Evolutionary conservation across 495 filamentous ascomycete genomes (phyloP), one percentile per base, ranked within the genome.

Genomic region (Monascus purpureus): DNA sequence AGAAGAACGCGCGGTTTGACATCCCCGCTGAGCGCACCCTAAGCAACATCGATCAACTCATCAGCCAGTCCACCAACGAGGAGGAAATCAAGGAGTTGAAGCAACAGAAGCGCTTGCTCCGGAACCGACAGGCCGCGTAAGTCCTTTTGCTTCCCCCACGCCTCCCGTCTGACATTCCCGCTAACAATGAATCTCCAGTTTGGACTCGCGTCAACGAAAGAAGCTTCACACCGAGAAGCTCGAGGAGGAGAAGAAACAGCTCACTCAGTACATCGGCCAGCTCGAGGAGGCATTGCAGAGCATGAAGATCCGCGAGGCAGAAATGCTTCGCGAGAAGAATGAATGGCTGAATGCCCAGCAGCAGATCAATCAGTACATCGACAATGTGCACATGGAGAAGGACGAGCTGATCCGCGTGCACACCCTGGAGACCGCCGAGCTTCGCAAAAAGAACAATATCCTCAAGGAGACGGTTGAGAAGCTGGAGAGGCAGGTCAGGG

Each of bases 1-100:
- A 99, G 77, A 96, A 95, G 79, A 99, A 99, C 46, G 88, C 88
- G 43, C 79, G 92, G 28, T 94, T 99, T 57, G 90, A 96, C 50
- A 96, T 99, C 39, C 90, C 90, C 3, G 75, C 82, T 8, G 92
- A 94, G 61, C 73, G 87, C 26, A 96, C 82, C 42, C 70, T 96
- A 39, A 75, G 70, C 63, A 96, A 93, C 55, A 96, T 99, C 61
- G 90, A 99, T 54, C 72, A 81, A 32, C 62, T 96, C 45, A 95
- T 99, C 60, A 70, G 75, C 19, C 73, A 82, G 54, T 87, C 85
- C 13, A 80, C 63, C 29, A 84, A 96, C 44, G 90, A 96, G 42
- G 80, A 92, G 37, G 80, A 90, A 63, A 80, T 93, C 60, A 96
- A 94, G 67, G 87, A 96, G 57, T 67, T 96, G 46, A 96, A 96